Evolutionary conservation across 495 filamentous ascomycete species (phyloP), one percentile per base, ranked within the genome.

Genomic region (Xanthoparmelia taractica): DNA sequence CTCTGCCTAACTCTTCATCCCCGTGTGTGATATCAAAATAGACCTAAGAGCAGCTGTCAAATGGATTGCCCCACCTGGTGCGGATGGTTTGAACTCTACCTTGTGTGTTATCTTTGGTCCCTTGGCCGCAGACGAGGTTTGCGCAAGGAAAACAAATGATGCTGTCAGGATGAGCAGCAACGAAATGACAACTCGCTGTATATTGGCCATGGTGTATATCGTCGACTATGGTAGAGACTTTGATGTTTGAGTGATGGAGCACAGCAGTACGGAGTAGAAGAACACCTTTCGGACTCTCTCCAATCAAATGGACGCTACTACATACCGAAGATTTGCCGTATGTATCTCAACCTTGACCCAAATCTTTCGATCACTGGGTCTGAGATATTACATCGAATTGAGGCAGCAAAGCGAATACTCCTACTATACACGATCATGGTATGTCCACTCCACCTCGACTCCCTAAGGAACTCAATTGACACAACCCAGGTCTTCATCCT

Each of bases 81-180:
- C 27, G n/a, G 20, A 27, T 54, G 47, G n/a, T 17, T 27, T 20
- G 18, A 57, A 67, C 23, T n/a, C 38, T 75, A 86, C 92, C 86
- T 96, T 96, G 79, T 86, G 81, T 68, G 92, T 97, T 77, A 99
- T 95, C 84, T 95, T 93, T 33, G 94, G 94, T 38, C 94, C 94
- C 78, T 95, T 96, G 65, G 80, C 79, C 61, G 92, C 91, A 65
- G 84, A 83, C 37, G 79, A 79, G 12, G 87, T 78, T 70, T 91
- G 84, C 72, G 82, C 81, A 72, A 89, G 85, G 83, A 85, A 86
- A 65, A 88, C 81, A 75, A 87, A 86, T 70, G 79, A 80, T 67
- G 88, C 75, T 57, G 88, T 85, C 63, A 96, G 74, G 67, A 96
- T 82, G 65, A 96, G 77, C 71, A 95, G 78, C 64, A 87, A 77